Evolutionary conservation across 2,329 filamentous ascomycete species (phyloP).

Genomic region (Metarhizium rileyi): DNA sequence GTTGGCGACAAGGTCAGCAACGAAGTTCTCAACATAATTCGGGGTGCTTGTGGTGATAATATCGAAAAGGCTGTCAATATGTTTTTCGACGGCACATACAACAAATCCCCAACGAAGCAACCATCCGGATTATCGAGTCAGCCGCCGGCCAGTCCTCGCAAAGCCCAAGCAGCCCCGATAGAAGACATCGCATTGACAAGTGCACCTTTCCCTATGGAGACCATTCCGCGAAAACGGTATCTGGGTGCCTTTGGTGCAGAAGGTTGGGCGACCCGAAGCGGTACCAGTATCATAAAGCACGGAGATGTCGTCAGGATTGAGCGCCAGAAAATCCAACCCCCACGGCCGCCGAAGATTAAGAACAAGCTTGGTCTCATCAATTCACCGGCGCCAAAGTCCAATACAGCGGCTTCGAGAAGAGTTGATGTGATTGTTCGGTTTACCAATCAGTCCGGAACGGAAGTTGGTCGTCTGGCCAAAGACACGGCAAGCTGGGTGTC

Average conservation of each 20-base stretch:
- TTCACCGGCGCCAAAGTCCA: conserved; percentile 23
- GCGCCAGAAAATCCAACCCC: conserved; percentile 63
- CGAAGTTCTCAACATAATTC: conserved; percentile 39
- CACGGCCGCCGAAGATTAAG: conserved; percentile 35
- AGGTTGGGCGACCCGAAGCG: conserved; percentile 86
- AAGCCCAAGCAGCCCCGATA: not conserved
- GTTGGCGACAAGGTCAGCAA: conserved; percentile 45
- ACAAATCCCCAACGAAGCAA: conserved; percentile 28
- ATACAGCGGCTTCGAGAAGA: conserved; percentile 50
- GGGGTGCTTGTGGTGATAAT: conserved; percentile 44
- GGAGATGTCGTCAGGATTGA: conserved; percentile 82
- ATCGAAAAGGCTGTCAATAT: conserved; percentile 57
- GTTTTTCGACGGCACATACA: conserved; percentile 62
- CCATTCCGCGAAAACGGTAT: conserved; percentile 49
- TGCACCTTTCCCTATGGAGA: conserved; percentile 7
- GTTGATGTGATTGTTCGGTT: conserved; percentile 88
- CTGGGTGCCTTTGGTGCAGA: conserved; percentile 86
- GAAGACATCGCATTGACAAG: not conserved
- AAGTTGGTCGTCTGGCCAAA: conserved; percentile 79
- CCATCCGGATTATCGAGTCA: not conserved
- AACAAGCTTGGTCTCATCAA: conserved; percentile 28
- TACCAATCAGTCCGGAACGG: conserved; percentile 66
- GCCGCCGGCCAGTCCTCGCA: not conserved
- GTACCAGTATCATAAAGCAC: conserved; percentile 62
- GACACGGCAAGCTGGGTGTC: conserved; percentile 90